Base-by-base conservation (phyloP, 208 protist species). In the Trypanosoma scelopori region DNA sequence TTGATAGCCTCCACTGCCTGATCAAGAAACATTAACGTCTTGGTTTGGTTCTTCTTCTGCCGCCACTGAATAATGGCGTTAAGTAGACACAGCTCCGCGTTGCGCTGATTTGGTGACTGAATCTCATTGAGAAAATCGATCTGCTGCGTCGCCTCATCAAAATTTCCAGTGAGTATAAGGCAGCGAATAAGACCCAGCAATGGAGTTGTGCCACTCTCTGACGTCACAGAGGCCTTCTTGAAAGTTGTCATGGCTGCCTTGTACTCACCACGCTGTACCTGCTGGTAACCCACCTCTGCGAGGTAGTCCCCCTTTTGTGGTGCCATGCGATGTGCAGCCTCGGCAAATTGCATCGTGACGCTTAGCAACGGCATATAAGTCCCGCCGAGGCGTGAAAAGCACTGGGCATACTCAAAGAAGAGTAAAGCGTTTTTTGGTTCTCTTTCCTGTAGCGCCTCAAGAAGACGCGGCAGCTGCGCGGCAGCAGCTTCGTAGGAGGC, bases 61-160 rank as follows among this genome's bases (percentile, higher is more conserved):
- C 77, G 63, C 87, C 91, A 95, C 42, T 72, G 61, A 43, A 97
- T 55, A 42, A 93, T 61, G 16, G 87, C 95, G 56, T 86, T 92
- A 39, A 98, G 78, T 42, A 84, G 59, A 46, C 62, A 72, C 22
- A 97, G 77, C 75, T 97, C 88, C 13, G 91, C 76, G 49, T 85
- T 89, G 23, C 85, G 83, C 62, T 89, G 79, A 18, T 79, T 76
- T 16, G 81, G 50, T 25, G 78, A 62, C 71, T 97, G 91, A 50
- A 98, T 86, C 67, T 97, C 83, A 65, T 91, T 94, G 55, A 90
- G 88, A 51, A 96, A 93, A 32, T 87, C 63, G 15, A 97, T 69
- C 71, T 97, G 88, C 73, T 92, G 61, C 28, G 85, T 64, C 20
- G 94, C 93, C 43, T 95, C 90, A 51, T 91, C 89, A 15, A 95